Evolutionary conservation across 257 asterid genomes (phyloP), one percentile per base, ranked within the genome.

Genomic region (Leonotis leonurus): DNA sequence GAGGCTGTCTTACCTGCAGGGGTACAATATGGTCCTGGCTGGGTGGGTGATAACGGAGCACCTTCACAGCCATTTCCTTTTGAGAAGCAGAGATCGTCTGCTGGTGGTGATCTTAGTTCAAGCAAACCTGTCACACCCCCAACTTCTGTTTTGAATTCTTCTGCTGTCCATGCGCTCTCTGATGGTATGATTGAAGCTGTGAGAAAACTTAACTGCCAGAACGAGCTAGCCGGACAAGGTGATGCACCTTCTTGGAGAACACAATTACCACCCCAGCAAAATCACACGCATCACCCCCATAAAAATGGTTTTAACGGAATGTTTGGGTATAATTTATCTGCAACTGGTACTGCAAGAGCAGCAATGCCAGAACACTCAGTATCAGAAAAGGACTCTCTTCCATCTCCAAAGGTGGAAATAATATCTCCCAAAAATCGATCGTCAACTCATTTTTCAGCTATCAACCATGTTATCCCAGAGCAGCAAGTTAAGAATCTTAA

Each of bases 1-100:
- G 85, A 80, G 59, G 60, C 72, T 2, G 75, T 80, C 27, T 77
- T 92, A 65, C 97, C 99, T 48, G 67, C 86, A 5, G 96, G 96
- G 14, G 77, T 83, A 16, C 75, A 91, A 57, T 92, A 86, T 18
- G 97, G 99, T 50, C 99, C 95, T 5, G 99, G 99, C 43, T 92
- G 99, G 99, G 97, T 89, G 49, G 95, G 91, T 68, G 95, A 92
- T 3, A 62, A 73, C 6, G 89, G 58, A 50, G 53, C 71, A 27
- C 71, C 82, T 16, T 62, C 75, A 7, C 83, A 72, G 30, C 65
- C 80, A 8, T 68, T 57, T 27, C 44, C 85, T 4, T 65, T 71
- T 6, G 76, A 82, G 54, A 79, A 74, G 67, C 82, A 75, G 55
- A 84, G 65, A 63, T 57, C 73, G 12, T 46, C 67, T 18, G 57